A percentile compares a stretch with the other conserved stretches of the same genome.
phyloP scores from a whole-genome alignment of 2,329 filamentous ascomycete species.

The Aspergillus neoniger region DNA sequence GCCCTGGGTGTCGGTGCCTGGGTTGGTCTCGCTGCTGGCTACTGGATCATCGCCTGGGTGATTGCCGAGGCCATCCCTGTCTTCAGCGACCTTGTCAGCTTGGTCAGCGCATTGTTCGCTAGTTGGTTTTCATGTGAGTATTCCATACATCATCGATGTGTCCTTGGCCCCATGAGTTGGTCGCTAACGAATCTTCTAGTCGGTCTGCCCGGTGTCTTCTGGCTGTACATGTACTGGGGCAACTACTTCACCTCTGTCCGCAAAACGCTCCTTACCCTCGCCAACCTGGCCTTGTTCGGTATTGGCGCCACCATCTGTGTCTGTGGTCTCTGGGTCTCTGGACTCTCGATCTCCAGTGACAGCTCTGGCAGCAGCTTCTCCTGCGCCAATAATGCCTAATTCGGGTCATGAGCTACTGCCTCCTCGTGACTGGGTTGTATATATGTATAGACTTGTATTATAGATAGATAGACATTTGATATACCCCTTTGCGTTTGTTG shows the following conservation, averaged over 20 bases:
- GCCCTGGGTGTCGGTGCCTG: conserved; percentile 57
- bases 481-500: conserved; percentile 1
- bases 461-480: conserved; percentile 8
- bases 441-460: conserved; percentile 6
- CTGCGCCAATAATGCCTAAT: conserved; percentile 17
- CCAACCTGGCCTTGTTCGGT: conserved; percentile 12
- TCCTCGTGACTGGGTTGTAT: not conserved
- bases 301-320: conserved; percentile 18
- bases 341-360: conserved; percentile 18
- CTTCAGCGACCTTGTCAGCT: conserved; percentile 65
- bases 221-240: conserved; percentile 19
- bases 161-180: no score
- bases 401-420: not conserved
- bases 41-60: conserved; percentile 65
- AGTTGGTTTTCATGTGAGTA: conserved; percentile 16
- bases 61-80: conserved; percentile 70
- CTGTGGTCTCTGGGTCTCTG: conserved; percentile 18
- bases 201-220: conserved; percentile 18
- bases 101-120: conserved; percentile 47
- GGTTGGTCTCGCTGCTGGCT: conserved; percentile 56
- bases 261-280: conserved; percentile 11
- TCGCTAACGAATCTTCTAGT: not conserved
- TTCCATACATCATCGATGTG: accelerated
- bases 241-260: conserved; percentile 11
- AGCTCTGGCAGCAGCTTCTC: conserved; percentile 16